Evolutionary conservation across 2,329 filamentous ascomycete species (phyloP), one percentile per base, ranked within the genome.

Genomic region (Paecilomyces dactylethromorphus): DNA sequence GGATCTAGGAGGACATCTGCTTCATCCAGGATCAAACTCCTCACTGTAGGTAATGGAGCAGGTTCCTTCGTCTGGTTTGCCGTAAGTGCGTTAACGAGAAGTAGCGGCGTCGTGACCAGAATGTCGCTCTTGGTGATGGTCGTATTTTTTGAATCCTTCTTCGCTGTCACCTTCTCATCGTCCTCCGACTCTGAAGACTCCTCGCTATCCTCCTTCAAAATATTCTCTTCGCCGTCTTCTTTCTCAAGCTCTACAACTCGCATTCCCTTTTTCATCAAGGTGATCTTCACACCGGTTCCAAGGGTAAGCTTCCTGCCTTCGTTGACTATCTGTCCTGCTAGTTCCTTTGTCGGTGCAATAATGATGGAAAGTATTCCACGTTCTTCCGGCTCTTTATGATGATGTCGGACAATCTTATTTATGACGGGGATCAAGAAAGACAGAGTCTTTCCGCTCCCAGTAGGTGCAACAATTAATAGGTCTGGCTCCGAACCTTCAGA

Each of bases 401-500:
- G 76, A 52, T 74, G 69, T 55, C 82, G 80, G 64, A 90, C 79
- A 50, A 96, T 86, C 53, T 84, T 83, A 69, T 96, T 88, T 66
- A 99, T 86, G 2, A 92, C 82, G 0, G 93, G 92, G 50, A 99
- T 89, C 67, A 97, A 76, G 68, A 97, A 99, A 18, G 92, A 91
- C 63, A 99, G 79, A 0, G 94, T 99, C 80, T 99, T 99, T 52
- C 94, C 94, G 72, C 93, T 97, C 24, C 94, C 94, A 0, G 94
- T 99, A 1, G 94, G 94, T 2, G 94, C 94, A 51, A 97, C 87
- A 0, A 91, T 90, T 62, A 99, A 75, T 45, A 99, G 85, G 77
- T 99, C 88, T 3, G 93, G 79, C 12, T 79, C 77, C 22, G 65
- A 59, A 58, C 58, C 62, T 2, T 66, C 74, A 3, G 59, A 29